Base-by-base conservation (phyloP, 768 basidiomycete species). In the Termitomyces bulborhizus region DNA sequence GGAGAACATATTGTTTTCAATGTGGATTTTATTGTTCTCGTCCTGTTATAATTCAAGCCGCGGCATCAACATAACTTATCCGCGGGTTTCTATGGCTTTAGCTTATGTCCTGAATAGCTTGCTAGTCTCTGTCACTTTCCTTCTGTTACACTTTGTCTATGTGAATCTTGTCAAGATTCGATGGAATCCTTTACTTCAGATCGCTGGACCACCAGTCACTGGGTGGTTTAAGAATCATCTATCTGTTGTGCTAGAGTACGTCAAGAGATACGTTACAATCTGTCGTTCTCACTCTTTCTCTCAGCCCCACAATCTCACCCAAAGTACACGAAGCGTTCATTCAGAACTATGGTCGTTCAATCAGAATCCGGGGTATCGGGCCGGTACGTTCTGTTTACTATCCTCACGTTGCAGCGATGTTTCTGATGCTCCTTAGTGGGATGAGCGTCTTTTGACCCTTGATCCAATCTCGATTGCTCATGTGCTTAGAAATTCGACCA, bases 401-500 rank as follows among this genome's bases (percentile, higher is more conserved):
- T 12, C 32, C 12, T 12, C 32, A 11, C 3, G 42, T 44, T 29
- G 24, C 15, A 6, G 24, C 1, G 18, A 7, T 36, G 54, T 43
- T 5, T 46, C 40, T 50, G 8, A 51, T 24, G 41, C 48, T 42
- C 43, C 39, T 44, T 44, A 92, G 88, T 88, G 85, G 82, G 90
- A 88, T 57, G 77, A 83, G 37, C 84, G 93, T 39, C 80, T 96
- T 1, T 74, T 92, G 51, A 90, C 90, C 0, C 74, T 92, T 37
- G 93, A 96, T 65, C 89, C 92, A 5, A 66, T 79, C 24, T 86
- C 93, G 0, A 66, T 95, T 32, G 68, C 77, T 11, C 84, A 95
- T 63, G 78, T 96, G 37, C 72, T 94, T 50, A 85, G 86, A 62
- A 80, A 91, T 55, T 76, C 83, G 13, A 74, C 78, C 40, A 74